These are phyloP conservation scores for Endocladia muricata DNA, from an alignment of 31 red algal genomes.

Conservation along the genomic window DNA sequence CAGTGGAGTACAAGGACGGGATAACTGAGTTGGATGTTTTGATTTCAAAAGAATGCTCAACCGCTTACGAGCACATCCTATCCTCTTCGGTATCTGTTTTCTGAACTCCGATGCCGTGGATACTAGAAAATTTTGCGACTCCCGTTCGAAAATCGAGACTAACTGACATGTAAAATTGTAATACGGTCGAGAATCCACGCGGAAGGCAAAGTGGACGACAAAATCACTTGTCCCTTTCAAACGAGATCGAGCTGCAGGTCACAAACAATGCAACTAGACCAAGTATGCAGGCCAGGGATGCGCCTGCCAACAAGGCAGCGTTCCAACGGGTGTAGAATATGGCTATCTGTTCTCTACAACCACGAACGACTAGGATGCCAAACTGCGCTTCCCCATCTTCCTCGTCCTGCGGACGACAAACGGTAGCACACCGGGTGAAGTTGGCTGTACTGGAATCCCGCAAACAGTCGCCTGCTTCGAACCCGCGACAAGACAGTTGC, in stretches of 20 bases:
- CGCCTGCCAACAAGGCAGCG: constrained; percentile 46
- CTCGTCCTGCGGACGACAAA: constrained; percentile 41
- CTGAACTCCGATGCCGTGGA: too few species aligned
- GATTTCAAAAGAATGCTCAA: background rate
- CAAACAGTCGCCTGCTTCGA: constrained; percentile 60
- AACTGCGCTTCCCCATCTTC: constrained; percentile 39
- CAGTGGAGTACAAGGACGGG: background rate
- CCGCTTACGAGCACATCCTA: background rate
- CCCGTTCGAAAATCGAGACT: too few species aligned
- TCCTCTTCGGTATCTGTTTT: background rate
- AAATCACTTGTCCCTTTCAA: constrained; percentile 38
- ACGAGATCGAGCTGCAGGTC: constrained; percentile 56
- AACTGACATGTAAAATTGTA: too few species aligned
- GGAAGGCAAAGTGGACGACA: too few species aligned
- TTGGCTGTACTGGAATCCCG: constrained; percentile 26
- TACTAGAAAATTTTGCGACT: too few species aligned
- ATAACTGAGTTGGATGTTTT: constrained; percentile 22
- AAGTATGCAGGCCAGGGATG: constrained; percentile 42
- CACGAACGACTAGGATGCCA: constrained; percentile 26
- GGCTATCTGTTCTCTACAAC: constrained; percentile 46
- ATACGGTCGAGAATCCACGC: too few species aligned
- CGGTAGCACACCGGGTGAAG: constrained; percentile 56
- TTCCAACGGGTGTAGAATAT: constrained; percentile 57
- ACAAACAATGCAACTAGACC: constrained; percentile 49
- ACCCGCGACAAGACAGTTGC: constrained; percentile 50